These are phyloP conservation scores for Durusdinium trenchii DNA, from an alignment of 73 alveolate genomes.

Conservation along the genomic window DNA sequence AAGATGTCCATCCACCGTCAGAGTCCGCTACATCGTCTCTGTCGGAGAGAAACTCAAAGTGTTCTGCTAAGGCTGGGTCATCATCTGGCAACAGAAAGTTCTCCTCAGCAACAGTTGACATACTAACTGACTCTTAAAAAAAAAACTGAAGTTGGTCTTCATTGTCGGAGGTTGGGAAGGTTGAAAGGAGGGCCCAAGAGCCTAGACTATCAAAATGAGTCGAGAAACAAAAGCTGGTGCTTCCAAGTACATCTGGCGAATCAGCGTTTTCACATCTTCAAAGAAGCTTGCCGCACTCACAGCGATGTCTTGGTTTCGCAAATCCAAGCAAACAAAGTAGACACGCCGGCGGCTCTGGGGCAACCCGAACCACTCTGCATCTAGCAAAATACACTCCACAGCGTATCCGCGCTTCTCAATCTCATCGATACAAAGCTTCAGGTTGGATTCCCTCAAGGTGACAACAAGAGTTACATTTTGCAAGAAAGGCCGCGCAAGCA, in stretches of 20 bases:
- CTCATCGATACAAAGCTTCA: background rate
- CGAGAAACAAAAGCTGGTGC: background rate
- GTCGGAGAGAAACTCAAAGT: no score
- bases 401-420: background rate
- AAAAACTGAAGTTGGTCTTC: no score
- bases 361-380: background rate
- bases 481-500: background rate
- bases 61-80: no score
- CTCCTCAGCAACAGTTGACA: no score
- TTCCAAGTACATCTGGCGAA: background rate
- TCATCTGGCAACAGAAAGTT: no score
- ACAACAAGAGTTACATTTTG: background rate
- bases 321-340: background rate
- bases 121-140: no score
- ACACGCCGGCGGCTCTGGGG: background rate
- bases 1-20: no score
- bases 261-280: background rate
- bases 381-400: background rate
- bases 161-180: no score
- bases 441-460: background rate
- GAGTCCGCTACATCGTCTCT: no score
- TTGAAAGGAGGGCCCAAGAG: no score
- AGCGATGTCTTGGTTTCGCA: background rate
- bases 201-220: no score
- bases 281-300: background rate